These are phyloP conservation scores for Aurantiochytrium sp. DNA, from an alignment of 108 stramenopile genomes.

Conservation along the genomic window DNA sequence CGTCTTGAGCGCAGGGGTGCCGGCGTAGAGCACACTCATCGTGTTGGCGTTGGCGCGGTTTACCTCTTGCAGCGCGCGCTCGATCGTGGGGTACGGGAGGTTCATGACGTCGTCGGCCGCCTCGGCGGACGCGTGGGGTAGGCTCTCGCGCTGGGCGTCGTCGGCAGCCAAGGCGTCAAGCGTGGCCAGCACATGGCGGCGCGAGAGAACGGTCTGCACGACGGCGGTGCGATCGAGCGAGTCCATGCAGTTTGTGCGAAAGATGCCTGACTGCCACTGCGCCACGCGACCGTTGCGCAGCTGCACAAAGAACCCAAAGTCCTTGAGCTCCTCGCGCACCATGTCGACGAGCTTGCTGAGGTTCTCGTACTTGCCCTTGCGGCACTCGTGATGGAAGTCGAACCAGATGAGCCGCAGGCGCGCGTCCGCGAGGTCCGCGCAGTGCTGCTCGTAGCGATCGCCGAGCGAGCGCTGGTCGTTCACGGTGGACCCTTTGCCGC, in stretches of 20 bases:
- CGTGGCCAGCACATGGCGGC: slow-evolving; percentile 62
- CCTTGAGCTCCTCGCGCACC: slow-evolving; percentile 59
- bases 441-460: slow-evolving; percentile 46
- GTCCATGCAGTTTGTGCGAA: slow-evolving; percentile 98
- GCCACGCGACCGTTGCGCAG: slow-evolving; percentile 41
- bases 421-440: slow-evolving; percentile 23
- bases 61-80: slow-evolving; percentile 67
- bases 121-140: slow-evolving; percentile 36
- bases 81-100: slow-evolving; percentile 66
- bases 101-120: slow-evolving; percentile 49
- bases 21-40: slow-evolving; percentile 82
- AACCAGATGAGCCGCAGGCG: slow-evolving; percentile 78
- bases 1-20: slow-evolving; percentile 86
- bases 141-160: slow-evolving; percentile 38
- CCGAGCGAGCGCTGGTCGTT: slow-evolving; percentile 80
- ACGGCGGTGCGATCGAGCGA: slow-evolving; percentile 95
- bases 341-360: slow-evolving; percentile 66
- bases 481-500: slow-evolving; percentile 41
- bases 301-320: slow-evolving; percentile 67
- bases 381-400: slow-evolving; percentile 93
- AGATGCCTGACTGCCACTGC: slow-evolving; percentile 70
- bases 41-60: slow-evolving; percentile 89
- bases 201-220: slow-evolving; percentile 84
- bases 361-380: slow-evolving; percentile 76
- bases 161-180: slow-evolving; percentile 11